Conservation (phyloP, 2,329 filamentous ascomycete species). For the Botrytis fabae region DNA sequence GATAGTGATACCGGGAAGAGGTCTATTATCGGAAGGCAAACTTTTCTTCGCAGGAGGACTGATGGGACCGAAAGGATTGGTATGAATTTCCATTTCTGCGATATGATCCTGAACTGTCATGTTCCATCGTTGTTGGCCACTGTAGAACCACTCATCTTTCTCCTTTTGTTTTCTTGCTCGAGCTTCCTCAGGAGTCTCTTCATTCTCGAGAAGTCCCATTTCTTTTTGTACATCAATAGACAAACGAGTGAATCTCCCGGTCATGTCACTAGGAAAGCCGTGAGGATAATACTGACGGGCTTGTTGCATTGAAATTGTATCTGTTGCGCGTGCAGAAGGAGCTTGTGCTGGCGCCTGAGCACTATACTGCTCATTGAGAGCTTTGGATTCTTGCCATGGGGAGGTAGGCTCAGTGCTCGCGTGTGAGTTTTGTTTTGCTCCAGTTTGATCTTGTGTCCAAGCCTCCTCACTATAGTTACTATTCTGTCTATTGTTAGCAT, state of each 20-base stretch:
- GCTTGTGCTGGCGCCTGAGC: neutral
- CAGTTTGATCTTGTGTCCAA: slow-evolving; percentile 16
- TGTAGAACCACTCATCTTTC: slow-evolving; percentile 37
- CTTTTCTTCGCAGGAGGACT: slow-evolving; percentile 28
- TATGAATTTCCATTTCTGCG: slow-evolving; percentile 28
- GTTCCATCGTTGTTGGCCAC: slow-evolving; percentile 34
- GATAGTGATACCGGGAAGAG: slow-evolving; percentile 26
- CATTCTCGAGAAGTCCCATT: slow-evolving; percentile 24
- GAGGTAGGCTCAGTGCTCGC: neutral
- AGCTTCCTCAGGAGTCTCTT: slow-evolving; percentile 18
- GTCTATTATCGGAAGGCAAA: slow-evolving; percentile 24
- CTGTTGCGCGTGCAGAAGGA: slow-evolving; percentile 19
- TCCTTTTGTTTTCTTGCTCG: slow-evolving; percentile 25
- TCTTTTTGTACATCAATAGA: slow-evolving; percentile 24
- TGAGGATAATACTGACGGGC: slow-evolving; percentile 38
- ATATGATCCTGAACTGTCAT: slow-evolving; percentile 36
- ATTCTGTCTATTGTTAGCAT: slow-evolving; percentile 22
- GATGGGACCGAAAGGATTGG: slow-evolving; percentile 29
- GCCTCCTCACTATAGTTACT: slow-evolving; percentile 21
- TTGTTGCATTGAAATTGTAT: slow-evolving; percentile 34
- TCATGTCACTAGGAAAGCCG: slow-evolving; percentile 35
- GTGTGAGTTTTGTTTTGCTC: neutral
- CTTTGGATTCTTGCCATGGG: slow-evolving; percentile 22
- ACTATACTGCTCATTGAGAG: slow-evolving; percentile 5
- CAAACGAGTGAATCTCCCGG: slow-evolving; percentile 29